Conservation (phyloP, 371 early-diverging fungal species). For the Circinella umbellata region DNA sequence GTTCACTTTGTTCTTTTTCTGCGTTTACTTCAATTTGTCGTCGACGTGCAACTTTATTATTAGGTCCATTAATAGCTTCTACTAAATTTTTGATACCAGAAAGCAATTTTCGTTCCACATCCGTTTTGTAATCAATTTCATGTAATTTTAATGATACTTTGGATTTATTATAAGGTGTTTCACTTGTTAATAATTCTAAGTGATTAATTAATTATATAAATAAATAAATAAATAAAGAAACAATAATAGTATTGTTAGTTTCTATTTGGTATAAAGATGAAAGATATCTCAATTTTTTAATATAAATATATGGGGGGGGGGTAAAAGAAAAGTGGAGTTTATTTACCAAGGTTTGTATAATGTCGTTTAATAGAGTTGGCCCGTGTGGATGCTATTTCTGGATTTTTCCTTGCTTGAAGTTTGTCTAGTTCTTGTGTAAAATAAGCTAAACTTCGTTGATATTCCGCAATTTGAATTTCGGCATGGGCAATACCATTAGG, state of each 20-base stretch:
- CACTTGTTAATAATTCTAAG: slow-evolving; percentile 73
- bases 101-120: slow-evolving; percentile 87
- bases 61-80: slow-evolving; percentile 40
- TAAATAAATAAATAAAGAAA: background rate
- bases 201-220: background rate
- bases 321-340: too few relatives aligned
- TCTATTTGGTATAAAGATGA: too few relatives aligned
- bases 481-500: slow-evolving; percentile 74
- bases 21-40: slow-evolving; percentile 66
- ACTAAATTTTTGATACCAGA: slow-evolving; percentile 71
- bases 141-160: slow-evolving; percentile 87
- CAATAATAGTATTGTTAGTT: slow-evolving; percentile 12
- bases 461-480: slow-evolving; percentile 79
- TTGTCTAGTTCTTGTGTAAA: slow-evolving; percentile 74
- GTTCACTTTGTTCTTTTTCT: slow-evolving; percentile 75
- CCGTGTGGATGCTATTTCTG: slow-evolving; percentile 3
- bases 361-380: slow-evolving; percentile 24
- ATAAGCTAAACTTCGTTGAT: slow-evolving; percentile 82
- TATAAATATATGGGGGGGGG: too few relatives aligned
- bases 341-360: slow-evolving; percentile 58
- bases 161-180: slow-evolving; percentile 78
- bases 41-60: slow-evolving; percentile 51
- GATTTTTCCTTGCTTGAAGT: slow-evolving; percentile 48
- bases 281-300: too few relatives aligned
- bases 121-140: slow-evolving; percentile 85